phyloP scores from a whole-genome alignment of 306 rosid genomes.

The apple (Malus domestica) region DNA sequence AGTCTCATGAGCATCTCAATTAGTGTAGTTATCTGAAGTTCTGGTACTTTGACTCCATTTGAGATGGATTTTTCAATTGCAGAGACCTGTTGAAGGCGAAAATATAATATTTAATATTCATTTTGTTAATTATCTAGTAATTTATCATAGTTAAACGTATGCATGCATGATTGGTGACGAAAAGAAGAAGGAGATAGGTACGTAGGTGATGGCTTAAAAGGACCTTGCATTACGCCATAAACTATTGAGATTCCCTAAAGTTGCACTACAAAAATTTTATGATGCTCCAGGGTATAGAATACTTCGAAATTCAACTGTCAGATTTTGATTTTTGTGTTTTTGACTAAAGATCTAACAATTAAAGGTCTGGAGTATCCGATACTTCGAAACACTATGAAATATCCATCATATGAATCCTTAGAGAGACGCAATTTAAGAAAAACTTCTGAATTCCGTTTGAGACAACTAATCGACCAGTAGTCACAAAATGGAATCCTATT shows the following conservation, averaged over 20 bases:
- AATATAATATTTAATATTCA: neutral
- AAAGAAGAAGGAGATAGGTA: neutral
- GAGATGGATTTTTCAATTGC: constrained; percentile 53
- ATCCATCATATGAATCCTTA: no score
- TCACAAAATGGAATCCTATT: neutral
- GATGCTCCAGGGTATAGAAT: no score
- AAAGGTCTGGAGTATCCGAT: no score
- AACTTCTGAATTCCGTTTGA: no score
- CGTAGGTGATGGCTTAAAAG: neutral
- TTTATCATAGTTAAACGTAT: no score
- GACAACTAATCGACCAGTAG: no score
- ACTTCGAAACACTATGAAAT: no score
- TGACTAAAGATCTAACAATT: no score
- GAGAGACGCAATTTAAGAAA: no score
- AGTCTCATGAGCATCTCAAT: constrained; percentile 86
- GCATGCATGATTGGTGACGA: neutral
- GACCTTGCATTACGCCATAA: neutral
- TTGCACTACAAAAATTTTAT: no score
- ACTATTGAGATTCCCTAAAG: neutral
- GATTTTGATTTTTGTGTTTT: no score
- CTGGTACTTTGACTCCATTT: constrained; percentile 60
- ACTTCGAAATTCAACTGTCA: no score
- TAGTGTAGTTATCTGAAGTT: constrained; percentile 70
- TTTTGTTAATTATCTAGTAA: neutral
- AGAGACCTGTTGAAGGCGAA: constrained; percentile 28